Percentiles rank a stretch among this genome's conserved stretches.
Conservation (phyloP, 495 filamentous ascomycete species). For the Jackrogersella minutella region DNA sequence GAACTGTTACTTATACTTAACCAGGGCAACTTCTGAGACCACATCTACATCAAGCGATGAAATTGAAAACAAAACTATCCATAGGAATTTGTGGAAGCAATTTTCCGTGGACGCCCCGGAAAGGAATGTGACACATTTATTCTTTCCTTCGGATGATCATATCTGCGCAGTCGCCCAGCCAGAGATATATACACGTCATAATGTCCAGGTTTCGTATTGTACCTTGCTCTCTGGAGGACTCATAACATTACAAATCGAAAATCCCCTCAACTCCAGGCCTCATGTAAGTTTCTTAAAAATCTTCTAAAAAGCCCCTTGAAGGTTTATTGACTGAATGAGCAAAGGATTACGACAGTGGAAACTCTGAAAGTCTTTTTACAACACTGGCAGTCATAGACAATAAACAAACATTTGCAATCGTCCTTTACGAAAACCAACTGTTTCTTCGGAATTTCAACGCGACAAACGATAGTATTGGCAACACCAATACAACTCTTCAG, state of each 20-base stretch:
- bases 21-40: not conserved
- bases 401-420: conserved; percentile 38
- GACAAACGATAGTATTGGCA: not conserved
- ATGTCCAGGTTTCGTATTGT: conserved; percentile 15
- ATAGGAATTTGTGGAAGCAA: not conserved
- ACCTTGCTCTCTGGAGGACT: not conserved
- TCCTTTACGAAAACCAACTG: conserved; percentile 43
- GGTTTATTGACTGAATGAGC: not conserved
- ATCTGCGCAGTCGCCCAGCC: conserved; percentile 43
- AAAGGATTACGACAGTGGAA: conserved; percentile 43
- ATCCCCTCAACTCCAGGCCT: not conserved
- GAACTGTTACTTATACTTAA: not conserved
- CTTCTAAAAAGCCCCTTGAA: not conserved
- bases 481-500: conserved; percentile 35
- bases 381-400: conserved; percentile 37
- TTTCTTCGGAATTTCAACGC: conserved; percentile 36
- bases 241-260: not conserved
- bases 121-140: conserved; percentile 38
- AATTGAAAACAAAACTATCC: not conserved
- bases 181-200: conserved; percentile 31
- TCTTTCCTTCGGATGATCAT: conserved; percentile 36
- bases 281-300: conserved; percentile 16
- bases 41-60: conserved; percentile 2
- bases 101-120: conserved; percentile 35
- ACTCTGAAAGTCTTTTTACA: conserved; percentile 44